Conservation (phyloP, 1,284 basidiomycete species). For the Apiotrichum sp. region DNA sequence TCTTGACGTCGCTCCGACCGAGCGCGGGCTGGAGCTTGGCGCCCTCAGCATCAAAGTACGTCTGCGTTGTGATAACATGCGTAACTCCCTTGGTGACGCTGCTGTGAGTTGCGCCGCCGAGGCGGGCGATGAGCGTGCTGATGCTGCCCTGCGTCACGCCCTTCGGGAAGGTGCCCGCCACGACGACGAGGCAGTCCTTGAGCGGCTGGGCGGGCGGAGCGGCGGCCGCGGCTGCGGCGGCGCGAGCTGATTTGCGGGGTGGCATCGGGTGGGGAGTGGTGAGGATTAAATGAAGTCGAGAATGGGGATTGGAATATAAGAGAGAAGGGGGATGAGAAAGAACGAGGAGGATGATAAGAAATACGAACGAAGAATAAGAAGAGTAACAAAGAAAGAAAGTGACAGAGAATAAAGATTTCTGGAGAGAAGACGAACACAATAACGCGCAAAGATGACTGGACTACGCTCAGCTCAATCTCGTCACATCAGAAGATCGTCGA, state of each 20-base stretch:
- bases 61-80: constrained; percentile 9
- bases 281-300: too few relatives aligned
- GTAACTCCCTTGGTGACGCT: constrained; percentile 15
- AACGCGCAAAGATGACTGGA: too few relatives aligned
- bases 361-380: too few relatives aligned
- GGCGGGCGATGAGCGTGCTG: neutral
- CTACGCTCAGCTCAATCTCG: too few relatives aligned
- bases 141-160: constrained; percentile 4
- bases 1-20: neutral
- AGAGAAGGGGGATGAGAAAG: too few relatives aligned
- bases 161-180: constrained; percentile 4
- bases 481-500: too few relatives aligned
- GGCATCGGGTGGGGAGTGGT: neutral
- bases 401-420: too few relatives aligned
- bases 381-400: too few relatives aligned
- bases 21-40: constrained; percentile 5
- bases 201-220: constrained; percentile 2
- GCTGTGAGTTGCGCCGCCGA: constrained; percentile 6
- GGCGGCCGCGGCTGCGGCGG: constrained; percentile 5
- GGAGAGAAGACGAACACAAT: too few relatives aligned
- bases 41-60: constrained; percentile 14
- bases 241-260: neutral
- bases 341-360: too few relatives aligned
- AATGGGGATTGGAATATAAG: too few relatives aligned
- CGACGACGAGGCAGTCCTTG: constrained; percentile 6